Conservation (phyloP, 768 basidiomycete genomes). For the Peribolospora baueri region DNA sequence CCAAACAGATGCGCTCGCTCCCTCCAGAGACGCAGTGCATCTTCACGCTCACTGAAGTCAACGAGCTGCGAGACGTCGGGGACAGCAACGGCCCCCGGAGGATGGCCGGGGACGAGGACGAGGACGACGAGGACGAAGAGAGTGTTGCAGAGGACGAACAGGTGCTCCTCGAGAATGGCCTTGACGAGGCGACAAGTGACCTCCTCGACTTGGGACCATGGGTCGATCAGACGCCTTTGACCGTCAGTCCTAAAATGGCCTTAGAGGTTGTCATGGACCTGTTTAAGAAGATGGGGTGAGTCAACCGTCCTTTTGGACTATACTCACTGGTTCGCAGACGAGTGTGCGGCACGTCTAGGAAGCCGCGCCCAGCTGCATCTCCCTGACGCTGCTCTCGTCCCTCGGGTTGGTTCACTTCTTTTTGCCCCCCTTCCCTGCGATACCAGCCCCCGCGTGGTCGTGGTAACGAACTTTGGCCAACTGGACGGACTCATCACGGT, state of each 20-base stretch:
- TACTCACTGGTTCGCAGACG: not conserved
- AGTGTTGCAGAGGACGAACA: slow-evolving; percentile 33
- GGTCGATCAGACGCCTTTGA: slow-evolving; percentile 92
- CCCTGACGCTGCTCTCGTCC: slow-evolving; percentile 1
- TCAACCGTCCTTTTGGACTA: slow-evolving; percentile 4
- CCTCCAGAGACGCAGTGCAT: slow-evolving; percentile 42
- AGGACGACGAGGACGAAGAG: slow-evolving; percentile 39
- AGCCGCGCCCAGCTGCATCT: no score
- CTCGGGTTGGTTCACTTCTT: not conserved
- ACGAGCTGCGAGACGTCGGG: slow-evolving; percentile 35
- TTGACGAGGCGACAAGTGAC: slow-evolving; percentile 11
- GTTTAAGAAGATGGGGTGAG: slow-evolving; percentile 93
- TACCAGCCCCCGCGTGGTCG: slow-evolving; percentile 71
- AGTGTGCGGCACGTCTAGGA: not conserved
- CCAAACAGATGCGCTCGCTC: slow-evolving; percentile 33
- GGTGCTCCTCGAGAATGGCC: slow-evolving; percentile 19
- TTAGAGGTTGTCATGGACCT: slow-evolving; percentile 93
- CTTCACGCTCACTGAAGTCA: slow-evolving; percentile 40
- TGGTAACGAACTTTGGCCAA: slow-evolving; percentile 64
- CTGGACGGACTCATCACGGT: slow-evolving; percentile 75
- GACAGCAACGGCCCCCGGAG: slow-evolving; percentile 28
- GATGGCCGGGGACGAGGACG: slow-evolving; percentile 22
- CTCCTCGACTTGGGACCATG: slow-evolving; percentile 41
- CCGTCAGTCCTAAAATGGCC: slow-evolving; percentile 71
- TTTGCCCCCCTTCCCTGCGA: not conserved